These are phyloP conservation scores for Xylariomycetidae sp. DNA, from an alignment of 2,329 filamentous ascomycete species.

Conservation along the genomic window DNA sequence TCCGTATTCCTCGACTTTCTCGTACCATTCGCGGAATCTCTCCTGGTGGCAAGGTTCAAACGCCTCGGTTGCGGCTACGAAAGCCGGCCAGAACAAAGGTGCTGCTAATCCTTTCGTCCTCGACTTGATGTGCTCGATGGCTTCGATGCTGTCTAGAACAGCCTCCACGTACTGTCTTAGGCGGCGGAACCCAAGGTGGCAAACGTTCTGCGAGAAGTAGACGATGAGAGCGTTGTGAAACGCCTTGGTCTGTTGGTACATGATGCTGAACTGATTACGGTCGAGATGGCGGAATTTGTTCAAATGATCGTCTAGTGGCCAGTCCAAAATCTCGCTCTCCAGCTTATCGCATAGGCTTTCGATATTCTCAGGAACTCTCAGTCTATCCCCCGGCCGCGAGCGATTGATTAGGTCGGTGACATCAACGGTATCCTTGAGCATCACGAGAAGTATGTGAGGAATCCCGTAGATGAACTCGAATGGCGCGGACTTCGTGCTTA, in stretches of 20 bases:
- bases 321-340: constrained; percentile 5
- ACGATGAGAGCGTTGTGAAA: constrained; percentile 68
- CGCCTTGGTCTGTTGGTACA: constrained; percentile 44
- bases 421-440: constrained; percentile 2
- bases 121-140: constrained; percentile 6
- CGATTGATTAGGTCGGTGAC: constrained; percentile 64
- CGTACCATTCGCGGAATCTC: too few species aligned
- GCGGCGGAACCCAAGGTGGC: constrained; percentile 3
- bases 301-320: constrained; percentile 3
- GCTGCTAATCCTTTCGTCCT: constrained; percentile 3
- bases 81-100: constrained; percentile 8
- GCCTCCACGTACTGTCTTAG: constrained; percentile 3
- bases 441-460: constrained; percentile 1
- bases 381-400: constrained; percentile 65
- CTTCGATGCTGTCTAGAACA: constrained; percentile 7
- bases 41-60: constrained; percentile 20
- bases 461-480: constrained; percentile 37
- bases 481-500: too few species aligned
- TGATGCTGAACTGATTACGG: constrained; percentile 2
- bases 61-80: constrained; percentile 28
- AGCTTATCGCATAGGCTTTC: constrained; percentile 4
- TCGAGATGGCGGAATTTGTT: not conserved
- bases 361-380: constrained; percentile 36
- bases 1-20: too few species aligned
- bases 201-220: constrained; percentile 57